Base-by-base conservation (phyloP, 495 filamentous ascomycete species). In the Cudoniella acicularis region DNA sequence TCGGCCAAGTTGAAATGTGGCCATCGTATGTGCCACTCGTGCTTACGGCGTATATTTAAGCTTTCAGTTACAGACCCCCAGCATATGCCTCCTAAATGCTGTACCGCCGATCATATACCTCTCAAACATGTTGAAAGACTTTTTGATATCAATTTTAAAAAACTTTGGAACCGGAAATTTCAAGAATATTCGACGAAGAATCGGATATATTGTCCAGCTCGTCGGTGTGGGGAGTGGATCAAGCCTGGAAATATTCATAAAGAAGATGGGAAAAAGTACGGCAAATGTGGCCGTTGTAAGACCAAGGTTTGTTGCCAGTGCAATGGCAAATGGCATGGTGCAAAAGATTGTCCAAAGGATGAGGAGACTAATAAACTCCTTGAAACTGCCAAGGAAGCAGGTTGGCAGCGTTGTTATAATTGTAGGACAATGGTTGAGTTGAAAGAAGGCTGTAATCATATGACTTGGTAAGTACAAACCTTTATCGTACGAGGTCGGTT, bases 61-160 rank as follows among this genome's bases (percentile, higher is more conserved):
- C 73, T 87, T 40, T 91, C 89, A 18, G 73, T 91, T 57, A 85
- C 77, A 36, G 87, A 92, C 67, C 87, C 89, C 0, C 79, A 83
- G 26, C 84, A 87, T 64, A 92, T 93, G 88, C 88, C 90, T 9
- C 90, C 90, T 0, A 80, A 74, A 62, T 95, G 90, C 64, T 95
- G 90, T 70, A 87, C 81, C 2, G 54, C 77, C 20, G 83, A 89
- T 36, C 80, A 82, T 62, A 91, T 95, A 58, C 83, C 90, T 0
- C 71, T 89, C 17, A 83, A 85, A 60, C 80, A 88, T 63, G 90
- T 92, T n/a, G 86, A 89, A 21, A 77, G 76, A 25, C 72, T 93
- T 55, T 91, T 93, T 69, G 83, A 85, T 61, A 64, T 76, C 59
- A 75, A 81, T 54, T 92, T 92, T 72, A 92, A 92, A 72, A 79